Conservation (phyloP, 208 protist genomes). For the Acanthamoeba healyi region DNA sequence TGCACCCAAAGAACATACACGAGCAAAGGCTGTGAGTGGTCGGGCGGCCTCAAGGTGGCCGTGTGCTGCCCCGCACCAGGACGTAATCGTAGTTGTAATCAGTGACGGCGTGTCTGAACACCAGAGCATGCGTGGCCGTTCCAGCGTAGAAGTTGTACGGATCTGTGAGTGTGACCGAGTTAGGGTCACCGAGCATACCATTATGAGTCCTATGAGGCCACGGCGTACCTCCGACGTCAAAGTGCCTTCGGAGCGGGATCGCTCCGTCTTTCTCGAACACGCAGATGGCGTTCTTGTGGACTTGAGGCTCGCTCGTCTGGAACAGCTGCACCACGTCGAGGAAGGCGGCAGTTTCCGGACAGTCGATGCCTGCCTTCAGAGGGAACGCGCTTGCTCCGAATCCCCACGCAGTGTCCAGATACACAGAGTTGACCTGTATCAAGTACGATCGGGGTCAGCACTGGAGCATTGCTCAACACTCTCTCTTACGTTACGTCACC, state of each 20-base stretch:
- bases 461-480: neutral
- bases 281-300: constrained; percentile 16
- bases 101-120: neutral
- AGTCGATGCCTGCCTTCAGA: neutral
- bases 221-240: too few relatives aligned
- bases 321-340: neutral
- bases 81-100: constrained; percentile 22
- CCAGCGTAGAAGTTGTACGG: neutral
- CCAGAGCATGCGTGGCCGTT: neutral
- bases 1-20: too few relatives aligned
- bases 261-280: constrained; percentile 26
- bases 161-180: neutral
- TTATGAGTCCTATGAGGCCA: too few relatives aligned
- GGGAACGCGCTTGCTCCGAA: neutral
- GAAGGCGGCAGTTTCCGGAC: neutral
- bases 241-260: too few relatives aligned
- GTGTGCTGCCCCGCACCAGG: neutral
- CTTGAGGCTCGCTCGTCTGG: neutral
- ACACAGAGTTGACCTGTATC: neutral
- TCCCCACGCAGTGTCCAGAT: neutral
- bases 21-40: too few relatives aligned
- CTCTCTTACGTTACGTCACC: neutral
- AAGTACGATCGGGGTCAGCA: too few relatives aligned
- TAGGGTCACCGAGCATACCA: neutral
- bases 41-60: neutral